These are phyloP conservation scores for Rhodotorula taiwanensis DNA, from an alignment of 768 basidiomycete genomes.

Conservation along the genomic window DNA sequence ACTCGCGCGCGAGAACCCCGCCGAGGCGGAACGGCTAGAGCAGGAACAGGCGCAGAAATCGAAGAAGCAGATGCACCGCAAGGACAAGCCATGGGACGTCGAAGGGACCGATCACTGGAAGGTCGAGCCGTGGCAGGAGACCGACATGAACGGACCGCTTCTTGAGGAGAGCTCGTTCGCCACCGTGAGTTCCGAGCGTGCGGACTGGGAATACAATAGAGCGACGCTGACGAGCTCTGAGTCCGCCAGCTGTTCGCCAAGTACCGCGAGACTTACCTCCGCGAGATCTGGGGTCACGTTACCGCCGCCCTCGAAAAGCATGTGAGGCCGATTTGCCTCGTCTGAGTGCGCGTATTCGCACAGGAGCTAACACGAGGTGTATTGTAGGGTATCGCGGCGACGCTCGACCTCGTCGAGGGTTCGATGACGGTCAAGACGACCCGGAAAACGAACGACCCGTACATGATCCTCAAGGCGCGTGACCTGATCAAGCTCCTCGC, in stretches of 20 bases:
- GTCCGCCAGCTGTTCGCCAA: conserved; percentile 72
- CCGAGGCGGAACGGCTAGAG: conserved; percentile 14
- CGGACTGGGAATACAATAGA: neutral
- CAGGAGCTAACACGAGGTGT: neutral
- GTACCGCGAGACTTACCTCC: conserved; percentile 92
- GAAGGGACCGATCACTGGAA: conserved; percentile 57
- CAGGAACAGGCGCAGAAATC: conserved; percentile 14
- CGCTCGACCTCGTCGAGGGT: conserved; percentile 88
- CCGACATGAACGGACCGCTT: conserved; percentile 74
- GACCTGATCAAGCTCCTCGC: conserved; percentile 94
- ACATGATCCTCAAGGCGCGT: conserved; percentile 88
- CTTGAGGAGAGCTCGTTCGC: conserved; percentile 96
- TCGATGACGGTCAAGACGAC: conserved; percentile 97
- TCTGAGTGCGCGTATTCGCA: neutral
- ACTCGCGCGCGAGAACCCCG: conserved; percentile 20
- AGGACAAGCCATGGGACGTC: conserved; percentile 66
- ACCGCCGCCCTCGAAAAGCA: conserved; percentile 74
- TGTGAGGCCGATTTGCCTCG: conserved; percentile 48
- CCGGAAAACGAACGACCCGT: conserved; percentile 93
- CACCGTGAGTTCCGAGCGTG: conserved; percentile 48
- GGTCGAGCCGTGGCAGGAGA: conserved; percentile 62
- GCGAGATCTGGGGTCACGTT: conserved; percentile 89
- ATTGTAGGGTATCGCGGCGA: conserved; percentile 73
- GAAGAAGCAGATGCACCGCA: conserved; percentile 78
- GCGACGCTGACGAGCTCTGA: neutral